A percentile compares a stretch with the other conserved stretches of the same genome.
Evolutionary conservation across 495 filamentous ascomycete species (phyloP).

Genomic region (Xylaria cubensis): DNA sequence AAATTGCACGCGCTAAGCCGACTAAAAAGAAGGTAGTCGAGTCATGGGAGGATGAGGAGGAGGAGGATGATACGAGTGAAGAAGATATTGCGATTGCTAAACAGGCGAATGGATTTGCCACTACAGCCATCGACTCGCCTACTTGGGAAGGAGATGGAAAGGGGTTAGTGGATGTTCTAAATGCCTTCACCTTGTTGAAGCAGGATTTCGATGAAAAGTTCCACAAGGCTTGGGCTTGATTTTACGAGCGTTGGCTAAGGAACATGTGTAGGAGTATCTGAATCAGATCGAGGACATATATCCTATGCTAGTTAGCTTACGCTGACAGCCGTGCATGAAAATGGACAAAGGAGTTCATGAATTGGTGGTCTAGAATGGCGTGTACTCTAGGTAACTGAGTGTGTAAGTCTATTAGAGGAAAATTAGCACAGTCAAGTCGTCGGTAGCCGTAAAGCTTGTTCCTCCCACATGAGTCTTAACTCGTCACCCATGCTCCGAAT

Average conservation of each 20-base stretch:
- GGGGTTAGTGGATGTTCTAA: conserved; percentile 63
- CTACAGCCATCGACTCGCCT: not conserved
- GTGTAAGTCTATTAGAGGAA: too few species aligned
- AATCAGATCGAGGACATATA: not conserved
- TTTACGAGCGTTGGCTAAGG: not conserved
- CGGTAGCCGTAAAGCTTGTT: too few species aligned
- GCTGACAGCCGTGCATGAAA: not conserved
- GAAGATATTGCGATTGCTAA: conserved; percentile 25
- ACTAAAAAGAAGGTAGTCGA: conserved; percentile 36
- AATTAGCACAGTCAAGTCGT: too few species aligned
- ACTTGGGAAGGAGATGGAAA: conserved; percentile 43
- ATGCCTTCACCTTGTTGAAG: conserved; percentile 61
- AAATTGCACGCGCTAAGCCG: not conserved
- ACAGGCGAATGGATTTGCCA: conserved; percentile 11
- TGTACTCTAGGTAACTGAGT: not conserved
- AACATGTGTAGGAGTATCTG: not conserved
- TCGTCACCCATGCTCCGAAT: too few species aligned
- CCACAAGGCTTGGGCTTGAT: conserved; percentile 59
- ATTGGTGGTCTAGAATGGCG: not conserved
- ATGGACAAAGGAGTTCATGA: not conserved
- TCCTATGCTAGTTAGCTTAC: not conserved
- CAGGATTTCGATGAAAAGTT: conserved; percentile 72
- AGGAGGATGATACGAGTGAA: conserved; percentile 28
- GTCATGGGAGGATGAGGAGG: conserved; percentile 37
- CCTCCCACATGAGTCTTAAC: too few species aligned